Evolutionary conservation across 805 yeast species (phyloP).

Genomic region (Wickerhamomyces silvicola): DNA sequence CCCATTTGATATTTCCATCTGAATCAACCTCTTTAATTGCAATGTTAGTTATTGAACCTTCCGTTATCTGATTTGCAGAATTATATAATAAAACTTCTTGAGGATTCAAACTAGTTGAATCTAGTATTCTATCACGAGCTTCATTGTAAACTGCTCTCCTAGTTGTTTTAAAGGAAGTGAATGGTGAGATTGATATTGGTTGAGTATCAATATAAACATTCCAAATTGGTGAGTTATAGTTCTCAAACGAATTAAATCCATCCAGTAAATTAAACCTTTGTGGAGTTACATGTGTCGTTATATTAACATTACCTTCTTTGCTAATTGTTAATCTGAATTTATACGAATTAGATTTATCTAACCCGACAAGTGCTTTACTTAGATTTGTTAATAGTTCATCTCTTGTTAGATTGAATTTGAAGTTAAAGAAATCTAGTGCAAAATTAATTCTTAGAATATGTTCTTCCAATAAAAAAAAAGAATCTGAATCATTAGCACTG

Average conservation of each 20-base stretch:
- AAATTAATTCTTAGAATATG: slow-evolving; percentile 57
- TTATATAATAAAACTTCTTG: slow-evolving; percentile 72
- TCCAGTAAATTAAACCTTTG: slow-evolving; percentile 25
- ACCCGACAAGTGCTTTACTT: slow-evolving; percentile 26
- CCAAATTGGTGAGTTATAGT: slow-evolving; percentile 35
- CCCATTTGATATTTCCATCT: slow-evolving; percentile 44
- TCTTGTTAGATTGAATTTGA: slow-evolving; percentile 38
- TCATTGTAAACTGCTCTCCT: slow-evolving; percentile 53
- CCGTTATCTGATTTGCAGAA: slow-evolving; percentile 54
- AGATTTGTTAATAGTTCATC: slow-evolving; percentile 36
- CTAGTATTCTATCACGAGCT: slow-evolving; percentile 48
- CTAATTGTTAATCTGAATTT: slow-evolving; percentile 43
- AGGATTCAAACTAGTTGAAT: slow-evolving; percentile 12
- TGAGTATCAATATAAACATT: slow-evolving; percentile 55
- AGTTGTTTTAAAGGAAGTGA: slow-evolving; percentile 87
- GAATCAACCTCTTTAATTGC: slow-evolving; percentile 41
- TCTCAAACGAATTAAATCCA: slow-evolving; percentile 21
- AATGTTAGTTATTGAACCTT: slow-evolving; percentile 77
- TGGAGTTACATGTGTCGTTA: slow-evolving; percentile 29
- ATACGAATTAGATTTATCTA: slow-evolving; percentile 30
- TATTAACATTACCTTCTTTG: slow-evolving; percentile 28
- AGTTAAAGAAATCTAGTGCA: slow-evolving; percentile 48
- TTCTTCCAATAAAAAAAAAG: slow-evolving; percentile 56
- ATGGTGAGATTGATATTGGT: slow-evolving; percentile 54
- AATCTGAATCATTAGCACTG: slow-evolving; percentile 9